Base-by-base conservation (phyloP, 2,329 filamentous ascomycete genomes). In the Epichloe amarillans region DNA sequence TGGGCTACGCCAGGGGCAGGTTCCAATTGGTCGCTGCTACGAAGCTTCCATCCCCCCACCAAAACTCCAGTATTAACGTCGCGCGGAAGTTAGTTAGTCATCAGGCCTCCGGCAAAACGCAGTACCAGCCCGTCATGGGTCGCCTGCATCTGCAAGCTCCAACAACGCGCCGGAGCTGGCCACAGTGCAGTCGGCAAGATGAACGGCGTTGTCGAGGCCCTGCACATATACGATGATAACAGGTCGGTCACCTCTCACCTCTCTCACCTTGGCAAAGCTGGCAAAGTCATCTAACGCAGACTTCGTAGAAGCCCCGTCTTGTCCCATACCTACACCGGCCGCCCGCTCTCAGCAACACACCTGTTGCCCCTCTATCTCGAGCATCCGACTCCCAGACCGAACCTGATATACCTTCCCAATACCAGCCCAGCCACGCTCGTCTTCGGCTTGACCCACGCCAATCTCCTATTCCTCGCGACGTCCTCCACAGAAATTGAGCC, bases 171-270 rank as follows among this genome's bases (percentile, higher is more conserved):
- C 46, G 19, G 15, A 38, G 40, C 50, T 44, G 42, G 17, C 26
- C 46, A 43, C 42, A 12, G 44, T 30, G 48, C 47, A 51, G 58
- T 56, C 54, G 55, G 63, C 66, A 82, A 69, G 66, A 91, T 90
- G 86, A 87, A 79, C 72, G 82, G 88, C 72, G 82, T 86, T 64
- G 86, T 98, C 64, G 91, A 97, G 75, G 93, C 91, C 65, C 76
- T 98, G 63, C 91, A 97, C 74, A 89, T 98, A 66, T 96, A 86
- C 69, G 90, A 97, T 79, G 90, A 96, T 74, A 82, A 90, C 71
- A 88, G 90, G 90, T 95, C 72, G 63, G 77, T 48, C 19, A 30
- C 43, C 5, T 35, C 19, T 8, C 14, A 3, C 37, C n/a, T 38
- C 23, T 14, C 4, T 11, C 17, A 21, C 19, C n/a, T 15, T 14